These are phyloP conservation scores for Stropharia rugosoannulata DNA, from an alignment of 768 basidiomycete species.

Conservation along the genomic window DNA sequence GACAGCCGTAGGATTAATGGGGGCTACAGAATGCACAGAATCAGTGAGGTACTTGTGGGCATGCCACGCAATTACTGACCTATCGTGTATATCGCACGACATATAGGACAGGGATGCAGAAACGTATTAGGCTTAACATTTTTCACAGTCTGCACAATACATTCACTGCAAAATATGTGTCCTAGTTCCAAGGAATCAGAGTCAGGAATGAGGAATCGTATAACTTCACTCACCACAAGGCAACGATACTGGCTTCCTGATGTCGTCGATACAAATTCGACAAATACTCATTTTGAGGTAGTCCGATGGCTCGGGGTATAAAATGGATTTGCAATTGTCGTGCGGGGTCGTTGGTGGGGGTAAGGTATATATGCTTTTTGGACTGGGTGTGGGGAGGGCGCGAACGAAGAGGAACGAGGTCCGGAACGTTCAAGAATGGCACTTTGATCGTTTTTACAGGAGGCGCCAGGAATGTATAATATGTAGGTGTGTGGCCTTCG, in stretches of 20 bases:
- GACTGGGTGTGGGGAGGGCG: constrained; percentile 2
- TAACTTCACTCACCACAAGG: constrained; percentile 55
- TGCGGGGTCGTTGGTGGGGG: constrained; percentile 1
- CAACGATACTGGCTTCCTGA: constrained; percentile 54
- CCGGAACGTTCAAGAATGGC: constrained; percentile 13
- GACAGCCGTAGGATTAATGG: constrained; percentile 44
- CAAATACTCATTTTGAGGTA: constrained; percentile 43
- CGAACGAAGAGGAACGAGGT: constrained; percentile 3
- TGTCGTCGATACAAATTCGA: constrained; percentile 57
- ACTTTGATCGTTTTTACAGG: constrained; percentile 10
- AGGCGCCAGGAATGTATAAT: constrained; percentile 13
- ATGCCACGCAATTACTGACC: constrained; percentile 33
- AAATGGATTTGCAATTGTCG: background rate
- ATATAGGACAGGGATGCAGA: constrained; percentile 57
- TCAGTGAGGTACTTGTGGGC: background rate
- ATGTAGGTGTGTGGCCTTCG: constrained; percentile 16
- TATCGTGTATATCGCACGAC: constrained; percentile 53
- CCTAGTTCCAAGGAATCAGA: constrained; percentile 30
- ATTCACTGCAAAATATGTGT: constrained; percentile 65
- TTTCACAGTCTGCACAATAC: constrained; percentile 49
- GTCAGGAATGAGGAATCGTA: background rate
- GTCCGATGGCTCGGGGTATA: constrained; percentile 16
- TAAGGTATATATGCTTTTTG: constrained; percentile 1
- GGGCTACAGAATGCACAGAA: constrained; percentile 31
- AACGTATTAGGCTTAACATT: constrained; percentile 45